These are phyloP conservation scores for Ogataea trehalophila DNA, from an alignment of 805 yeast species.

Conservation along the genomic window DNA sequence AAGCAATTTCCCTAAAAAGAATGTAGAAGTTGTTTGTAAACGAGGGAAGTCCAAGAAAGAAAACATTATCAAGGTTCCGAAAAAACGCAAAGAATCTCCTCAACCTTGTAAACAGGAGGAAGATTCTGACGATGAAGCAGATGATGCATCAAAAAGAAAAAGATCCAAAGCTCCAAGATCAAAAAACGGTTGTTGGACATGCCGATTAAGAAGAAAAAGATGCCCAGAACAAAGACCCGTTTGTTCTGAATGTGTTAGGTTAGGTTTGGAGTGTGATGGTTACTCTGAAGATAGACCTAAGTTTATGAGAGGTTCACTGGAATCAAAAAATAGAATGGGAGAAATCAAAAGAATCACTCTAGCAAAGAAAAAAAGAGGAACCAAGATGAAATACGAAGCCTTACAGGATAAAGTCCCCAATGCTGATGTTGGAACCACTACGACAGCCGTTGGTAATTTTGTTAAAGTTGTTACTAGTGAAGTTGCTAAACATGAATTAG, in stretches of 20 bases:
- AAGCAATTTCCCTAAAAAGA: no score
- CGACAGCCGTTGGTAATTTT: background rate
- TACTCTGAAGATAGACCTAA: conserved; percentile 46
- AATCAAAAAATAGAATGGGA: conserved; percentile 42
- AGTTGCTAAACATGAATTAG: conserved; percentile 2
- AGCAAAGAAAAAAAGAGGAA: conserved; percentile 35
- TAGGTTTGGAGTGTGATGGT: conserved; percentile 56
- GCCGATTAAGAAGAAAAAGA: conserved; percentile 66
- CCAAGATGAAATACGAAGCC: conserved; percentile 16
- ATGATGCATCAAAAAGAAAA: conserved; percentile 14
- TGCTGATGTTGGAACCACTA: background rate
- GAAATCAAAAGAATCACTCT: conserved; percentile 42
- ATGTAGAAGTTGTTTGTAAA: no score
- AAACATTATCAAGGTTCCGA: background rate
- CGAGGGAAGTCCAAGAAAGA: background rate
- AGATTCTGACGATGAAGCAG: conserved; percentile 6
- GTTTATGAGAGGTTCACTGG: conserved; percentile 42
- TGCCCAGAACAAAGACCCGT: conserved; percentile 63
- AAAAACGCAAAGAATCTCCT: no score
- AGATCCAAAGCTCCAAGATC: conserved; percentile 18
- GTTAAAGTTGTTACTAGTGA: background rate
- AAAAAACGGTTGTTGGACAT: conserved; percentile 70
- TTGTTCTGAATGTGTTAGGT: conserved; percentile 53
- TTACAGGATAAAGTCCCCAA: no score
- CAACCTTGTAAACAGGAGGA: conserved; percentile 1